Conservation (phyloP, 257 asterid species). For the Lithospermum erythrorhizon region DNA sequence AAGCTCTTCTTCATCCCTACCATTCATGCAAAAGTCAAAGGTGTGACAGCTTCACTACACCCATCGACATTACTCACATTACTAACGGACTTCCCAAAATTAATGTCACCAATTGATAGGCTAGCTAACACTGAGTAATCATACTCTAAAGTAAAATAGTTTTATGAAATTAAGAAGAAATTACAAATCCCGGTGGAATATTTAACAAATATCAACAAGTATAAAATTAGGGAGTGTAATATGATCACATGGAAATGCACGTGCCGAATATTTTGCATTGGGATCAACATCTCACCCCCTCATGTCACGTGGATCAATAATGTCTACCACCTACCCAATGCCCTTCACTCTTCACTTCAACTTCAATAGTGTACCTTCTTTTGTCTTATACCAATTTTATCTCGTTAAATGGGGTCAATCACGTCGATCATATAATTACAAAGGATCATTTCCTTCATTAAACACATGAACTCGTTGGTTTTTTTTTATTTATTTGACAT, state of each 20-base stretch:
- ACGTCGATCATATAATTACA: no score
- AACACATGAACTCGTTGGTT: no score
- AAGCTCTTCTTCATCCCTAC: no score
- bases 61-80: background rate
- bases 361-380: background rate
- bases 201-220: slow-evolving; percentile 6
- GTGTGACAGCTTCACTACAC: background rate
- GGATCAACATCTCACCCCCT: slow-evolving; percentile 43
- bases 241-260: slow-evolving; percentile 54
- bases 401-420: no score
- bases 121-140: background rate
- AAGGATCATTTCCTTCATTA: no score
- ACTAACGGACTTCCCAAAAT: background rate
- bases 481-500: no score
- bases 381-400: background rate
- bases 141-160: background rate
- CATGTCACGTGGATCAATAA: slow-evolving; percentile 47
- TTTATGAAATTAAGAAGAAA: background rate
- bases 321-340: slow-evolving; percentile 10
- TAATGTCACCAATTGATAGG: background rate
- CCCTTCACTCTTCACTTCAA: background rate
- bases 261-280: slow-evolving; percentile 48
- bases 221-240: slow-evolving; percentile 2
- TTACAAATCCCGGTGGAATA: slow-evolving; percentile 26
- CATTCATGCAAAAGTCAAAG: background rate